Evolutionary conservation across 768 basidiomycete genomes (phyloP).

Genomic region (Tephrocybe sp.): DNA sequence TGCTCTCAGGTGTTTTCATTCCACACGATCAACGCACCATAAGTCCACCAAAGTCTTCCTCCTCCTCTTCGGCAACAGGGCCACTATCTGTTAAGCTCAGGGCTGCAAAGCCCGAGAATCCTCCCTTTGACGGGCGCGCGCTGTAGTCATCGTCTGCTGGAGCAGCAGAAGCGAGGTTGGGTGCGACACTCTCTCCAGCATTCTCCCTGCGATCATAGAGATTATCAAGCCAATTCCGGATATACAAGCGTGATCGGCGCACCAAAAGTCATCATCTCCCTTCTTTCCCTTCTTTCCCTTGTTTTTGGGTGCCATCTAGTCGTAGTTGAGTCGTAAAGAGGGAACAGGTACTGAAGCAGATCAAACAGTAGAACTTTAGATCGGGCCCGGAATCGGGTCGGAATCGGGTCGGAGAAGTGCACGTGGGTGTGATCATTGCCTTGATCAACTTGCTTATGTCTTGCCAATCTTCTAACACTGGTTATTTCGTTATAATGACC

Average conservation of each 20-base stretch:
- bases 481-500: no score
- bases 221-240: conserved; percentile 17
- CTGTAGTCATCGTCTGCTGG: conserved; percentile 41
- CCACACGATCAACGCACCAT: conserved; percentile 51
- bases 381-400: conserved; percentile 10
- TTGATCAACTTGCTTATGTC: no score
- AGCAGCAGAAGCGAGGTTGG: conserved; percentile 37
- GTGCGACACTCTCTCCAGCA: conserved; percentile 55
- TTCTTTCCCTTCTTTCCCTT: conserved; percentile 91
- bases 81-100: conserved; percentile 45
- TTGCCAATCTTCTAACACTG: no score
- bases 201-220: conserved; percentile 50
- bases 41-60: conserved; percentile 70
- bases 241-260: conserved; percentile 19
- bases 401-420: neutral
- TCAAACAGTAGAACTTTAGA: neutral
- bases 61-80: conserved; percentile 48
- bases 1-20: neutral
- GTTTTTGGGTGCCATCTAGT: conserved; percentile 54
- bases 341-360: neutral
- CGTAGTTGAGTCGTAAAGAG: conserved; percentile 5
- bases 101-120: conserved; percentile 54
- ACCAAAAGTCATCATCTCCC: conserved; percentile 86
- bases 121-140: conserved; percentile 26
- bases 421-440: no score